Conservation (phyloP, 2,329 filamentous ascomycete genomes). For the Alternaria metachromatica region DNA sequence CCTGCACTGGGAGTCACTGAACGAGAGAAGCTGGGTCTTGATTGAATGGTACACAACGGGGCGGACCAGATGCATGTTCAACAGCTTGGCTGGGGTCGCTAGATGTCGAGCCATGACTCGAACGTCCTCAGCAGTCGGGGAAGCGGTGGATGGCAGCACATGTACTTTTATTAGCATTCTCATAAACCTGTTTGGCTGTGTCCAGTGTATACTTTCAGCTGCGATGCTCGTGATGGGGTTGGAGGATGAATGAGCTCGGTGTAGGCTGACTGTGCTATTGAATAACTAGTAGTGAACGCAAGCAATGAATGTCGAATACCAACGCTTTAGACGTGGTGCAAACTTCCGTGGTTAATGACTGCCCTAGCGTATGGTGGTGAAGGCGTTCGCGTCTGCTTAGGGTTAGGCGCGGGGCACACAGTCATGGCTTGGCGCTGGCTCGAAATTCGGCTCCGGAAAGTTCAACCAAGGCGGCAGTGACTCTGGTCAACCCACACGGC, state of each 20-base stretch:
- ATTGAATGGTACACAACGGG: neutral
- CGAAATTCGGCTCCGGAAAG: slow-evolving; percentile 29
- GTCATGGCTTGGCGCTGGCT: slow-evolving; percentile 19
- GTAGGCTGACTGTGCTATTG: neutral
- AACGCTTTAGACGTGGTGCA: neutral
- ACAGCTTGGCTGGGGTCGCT: neutral
- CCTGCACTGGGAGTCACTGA: neutral
- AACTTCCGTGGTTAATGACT: neutral
- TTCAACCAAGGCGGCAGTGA: slow-evolving; percentile 22
- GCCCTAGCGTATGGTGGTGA: neutral
- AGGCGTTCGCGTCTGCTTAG: slow-evolving; percentile 12
- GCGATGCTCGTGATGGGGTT: neutral
- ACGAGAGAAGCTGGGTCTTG: neutral
- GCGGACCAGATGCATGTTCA: neutral
- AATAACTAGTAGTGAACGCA: neutral
- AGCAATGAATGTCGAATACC: neutral
- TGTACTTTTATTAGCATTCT: slow-evolving; percentile 46
- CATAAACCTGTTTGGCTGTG: slow-evolving; percentile 27
- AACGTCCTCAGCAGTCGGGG: slow-evolving; percentile 5
- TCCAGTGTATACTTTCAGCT: neutral
- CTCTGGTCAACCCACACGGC: slow-evolving; percentile 23
- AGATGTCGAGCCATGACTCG: neutral
- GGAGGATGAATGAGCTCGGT: neutral
- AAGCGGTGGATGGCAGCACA: slow-evolving; percentile 17
- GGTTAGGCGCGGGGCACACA: slow-evolving; percentile 24